phyloP scores from a whole-genome alignment of 2,329 filamentous ascomycete genomes.

The Calonectria honghensis region DNA sequence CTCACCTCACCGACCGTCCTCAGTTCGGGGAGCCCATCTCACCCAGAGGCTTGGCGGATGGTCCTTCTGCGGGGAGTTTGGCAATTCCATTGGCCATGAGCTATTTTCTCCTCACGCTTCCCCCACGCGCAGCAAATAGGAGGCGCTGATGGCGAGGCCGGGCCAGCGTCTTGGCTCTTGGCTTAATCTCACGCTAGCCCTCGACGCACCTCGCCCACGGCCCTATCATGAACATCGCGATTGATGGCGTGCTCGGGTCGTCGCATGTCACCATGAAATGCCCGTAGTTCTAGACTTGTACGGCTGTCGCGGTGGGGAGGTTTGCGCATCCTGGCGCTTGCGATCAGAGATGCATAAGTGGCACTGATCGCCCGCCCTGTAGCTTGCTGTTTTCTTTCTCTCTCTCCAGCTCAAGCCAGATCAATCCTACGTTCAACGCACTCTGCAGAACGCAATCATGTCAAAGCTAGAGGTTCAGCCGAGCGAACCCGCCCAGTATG shows the following conservation, averaged over 20 bases:
- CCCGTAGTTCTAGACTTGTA: constrained; percentile 1
- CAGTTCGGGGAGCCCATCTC: constrained; percentile 47
- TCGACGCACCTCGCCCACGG: constrained; percentile 15
- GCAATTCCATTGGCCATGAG: constrained; percentile 48
- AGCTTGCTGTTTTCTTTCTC: not conserved
- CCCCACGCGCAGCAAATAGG: constrained; percentile 46
- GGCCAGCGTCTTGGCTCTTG: constrained; percentile 41
- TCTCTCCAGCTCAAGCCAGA: constrained; percentile 6
- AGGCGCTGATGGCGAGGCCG: constrained; percentile 46
- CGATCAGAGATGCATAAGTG: constrained; percentile 20
- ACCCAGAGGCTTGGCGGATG: constrained; percentile 20
- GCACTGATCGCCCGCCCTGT: not conserved
- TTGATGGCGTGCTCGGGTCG: constrained; percentile 53
- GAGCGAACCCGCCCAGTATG: constrained; percentile 42
- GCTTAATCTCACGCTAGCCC: constrained; percentile 38
- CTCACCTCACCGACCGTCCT: constrained; percentile 24
- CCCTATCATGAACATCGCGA: constrained; percentile 40
- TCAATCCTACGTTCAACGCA: constrained; percentile 9
- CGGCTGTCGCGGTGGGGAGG: not conserved
- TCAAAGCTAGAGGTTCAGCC: constrained; percentile 41
- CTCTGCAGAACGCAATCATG: constrained; percentile 40
- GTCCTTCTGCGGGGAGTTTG: constrained; percentile 41
- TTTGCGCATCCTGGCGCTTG: constrained; percentile 26
- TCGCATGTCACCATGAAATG: constrained; percentile 45
- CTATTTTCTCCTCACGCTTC: constrained; percentile 46